These are phyloP conservation scores for Pichia sp. DNA, from an alignment of 1,139 yeast genomes.

Conservation along the genomic window DNA sequence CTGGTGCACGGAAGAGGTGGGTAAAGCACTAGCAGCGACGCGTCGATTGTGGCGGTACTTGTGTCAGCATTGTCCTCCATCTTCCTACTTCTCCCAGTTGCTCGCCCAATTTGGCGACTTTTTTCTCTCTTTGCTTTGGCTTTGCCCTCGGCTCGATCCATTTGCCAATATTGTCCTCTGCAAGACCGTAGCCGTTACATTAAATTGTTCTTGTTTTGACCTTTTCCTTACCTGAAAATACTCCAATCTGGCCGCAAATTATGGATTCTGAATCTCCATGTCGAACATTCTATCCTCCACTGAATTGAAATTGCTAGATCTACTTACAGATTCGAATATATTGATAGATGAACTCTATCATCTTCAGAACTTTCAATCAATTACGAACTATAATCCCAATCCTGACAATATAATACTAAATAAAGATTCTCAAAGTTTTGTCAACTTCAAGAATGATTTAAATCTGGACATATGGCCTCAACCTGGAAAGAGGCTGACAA, in stretches of 20 bases:
- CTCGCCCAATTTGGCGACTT: neutral
- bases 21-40: neutral
- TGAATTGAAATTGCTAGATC: conserved; percentile 9
- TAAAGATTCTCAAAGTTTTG: conserved; percentile 35
- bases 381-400: conserved; percentile 48
- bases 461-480: conserved; percentile 36
- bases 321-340: conserved; percentile 22
- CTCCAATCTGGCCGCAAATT: conserved; percentile 9
- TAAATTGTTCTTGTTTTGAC: neutral
- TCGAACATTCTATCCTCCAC: conserved; percentile 11
- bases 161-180: neutral
- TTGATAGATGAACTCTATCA: conserved; percentile 43
- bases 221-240: neutral
- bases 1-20: conserved; percentile 6
- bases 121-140: neutral
- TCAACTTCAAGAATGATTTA: conserved; percentile 28
- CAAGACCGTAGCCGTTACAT: neutral
- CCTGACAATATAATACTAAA: conserved; percentile 35
- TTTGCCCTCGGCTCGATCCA: conserved; percentile 1
- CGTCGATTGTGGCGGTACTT: neutral
- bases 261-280: conserved; percentile 10
- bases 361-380: conserved; percentile 42
- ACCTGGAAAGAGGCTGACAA: conserved; percentile 18
- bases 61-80: too few relatives aligned
- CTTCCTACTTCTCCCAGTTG: neutral